These are phyloP conservation scores for Blastobotrys persicus DNA, from an alignment of 1,139 yeast species.

Conservation along the genomic window DNA sequence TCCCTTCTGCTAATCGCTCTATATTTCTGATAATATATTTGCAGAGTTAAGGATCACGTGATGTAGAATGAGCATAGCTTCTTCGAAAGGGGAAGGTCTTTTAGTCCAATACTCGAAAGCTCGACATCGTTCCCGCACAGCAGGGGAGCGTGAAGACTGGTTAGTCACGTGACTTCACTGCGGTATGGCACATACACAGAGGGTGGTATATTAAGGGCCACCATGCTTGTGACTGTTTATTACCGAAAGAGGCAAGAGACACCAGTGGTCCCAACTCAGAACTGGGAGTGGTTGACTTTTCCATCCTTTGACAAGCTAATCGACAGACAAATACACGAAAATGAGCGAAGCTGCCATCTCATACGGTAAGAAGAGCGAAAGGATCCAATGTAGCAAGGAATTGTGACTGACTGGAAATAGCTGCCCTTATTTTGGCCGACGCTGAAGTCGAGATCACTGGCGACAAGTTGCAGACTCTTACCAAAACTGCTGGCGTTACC, in stretches of 20 bases:
- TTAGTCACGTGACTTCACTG: no score
- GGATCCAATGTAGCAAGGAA: constrained; percentile 36
- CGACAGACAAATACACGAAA: constrained; percentile 21
- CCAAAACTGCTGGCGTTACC: constrained; percentile 81
- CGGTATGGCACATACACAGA: constrained; percentile 8
- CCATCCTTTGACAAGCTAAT: constrained; percentile 6
- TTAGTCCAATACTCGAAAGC: no score
- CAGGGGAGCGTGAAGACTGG: no score
- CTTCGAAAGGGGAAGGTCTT: no score
- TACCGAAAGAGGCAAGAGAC: not conserved
- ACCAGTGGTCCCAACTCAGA: not conserved
- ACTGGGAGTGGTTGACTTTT: constrained; percentile 7
- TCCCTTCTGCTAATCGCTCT: no score
- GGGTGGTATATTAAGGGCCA: not conserved
- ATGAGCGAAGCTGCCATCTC: constrained; percentile 66
- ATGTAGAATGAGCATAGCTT: no score
- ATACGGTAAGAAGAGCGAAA: constrained; percentile 40
- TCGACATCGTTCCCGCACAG: no score
- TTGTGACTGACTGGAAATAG: constrained; percentile 34
- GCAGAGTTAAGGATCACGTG: no score
- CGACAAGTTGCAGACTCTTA: constrained; percentile 78
- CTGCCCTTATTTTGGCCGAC: constrained; percentile 96
- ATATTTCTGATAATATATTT: no score
- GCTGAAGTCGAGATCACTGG: constrained; percentile 89
- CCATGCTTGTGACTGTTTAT: constrained; percentile 13